phyloP scores from a whole-genome alignment of 2,329 filamentous ascomycete genomes.

The Botryotinia convoluta region DNA sequence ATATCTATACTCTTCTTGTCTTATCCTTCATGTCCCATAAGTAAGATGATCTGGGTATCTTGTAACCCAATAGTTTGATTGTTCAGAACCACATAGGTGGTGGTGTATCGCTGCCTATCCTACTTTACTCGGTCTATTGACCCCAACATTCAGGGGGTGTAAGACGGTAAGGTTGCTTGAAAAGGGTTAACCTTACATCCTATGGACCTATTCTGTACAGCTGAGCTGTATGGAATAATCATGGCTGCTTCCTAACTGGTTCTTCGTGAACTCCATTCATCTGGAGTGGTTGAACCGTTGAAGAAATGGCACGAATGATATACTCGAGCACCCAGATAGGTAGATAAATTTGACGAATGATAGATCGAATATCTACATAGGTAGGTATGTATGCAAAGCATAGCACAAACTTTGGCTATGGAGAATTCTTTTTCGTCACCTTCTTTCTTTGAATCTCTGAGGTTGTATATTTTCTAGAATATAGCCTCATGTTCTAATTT shows the following conservation, averaged over 20 bases:
- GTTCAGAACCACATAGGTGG: background rate
- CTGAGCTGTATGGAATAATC: background rate
- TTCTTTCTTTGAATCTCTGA: background rate
- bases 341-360: slow-evolving; percentile 10
- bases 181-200: slow-evolving; percentile 12
- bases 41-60: background rate
- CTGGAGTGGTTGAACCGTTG: background rate
- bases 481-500: background rate
- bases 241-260: background rate
- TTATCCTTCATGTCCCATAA: slow-evolving; percentile 11
- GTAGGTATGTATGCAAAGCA: slow-evolving; percentile 3
- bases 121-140: background rate
- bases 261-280: background rate
- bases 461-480: background rate
- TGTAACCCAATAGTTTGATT: background rate
- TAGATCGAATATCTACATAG: background rate
- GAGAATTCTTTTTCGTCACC: slow-evolving; percentile 9
- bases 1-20: background rate
- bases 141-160: slow-evolving; percentile 6
- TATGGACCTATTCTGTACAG: background rate
- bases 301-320: background rate
- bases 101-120: slow-evolving; percentile 7
- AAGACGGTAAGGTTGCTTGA: background rate
- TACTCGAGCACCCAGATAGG: background rate
- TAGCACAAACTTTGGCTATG: background rate